Conservation (phyloP, 2,329 filamentous ascomycete species). For the Calonectria montana region DNA sequence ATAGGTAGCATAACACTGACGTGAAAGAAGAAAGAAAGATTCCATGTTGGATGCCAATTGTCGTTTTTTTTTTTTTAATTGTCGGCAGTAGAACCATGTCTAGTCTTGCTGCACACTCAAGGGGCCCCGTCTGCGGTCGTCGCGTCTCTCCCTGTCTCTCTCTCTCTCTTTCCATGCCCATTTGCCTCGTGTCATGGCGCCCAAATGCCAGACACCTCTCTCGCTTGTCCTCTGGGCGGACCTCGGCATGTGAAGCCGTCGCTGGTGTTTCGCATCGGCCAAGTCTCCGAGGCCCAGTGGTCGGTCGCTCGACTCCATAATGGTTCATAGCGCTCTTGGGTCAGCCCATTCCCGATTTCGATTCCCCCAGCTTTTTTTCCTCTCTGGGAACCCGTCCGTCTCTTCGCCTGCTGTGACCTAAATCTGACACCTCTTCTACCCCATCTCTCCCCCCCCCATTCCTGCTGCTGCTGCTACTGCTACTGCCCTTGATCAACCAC, state of each 20-base stretch:
- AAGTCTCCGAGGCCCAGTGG: conserved; percentile 35
- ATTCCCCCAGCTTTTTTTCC: conserved; percentile 9
- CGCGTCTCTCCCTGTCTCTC: not conserved
- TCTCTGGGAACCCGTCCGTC: not conserved
- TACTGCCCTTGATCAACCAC: not conserved
- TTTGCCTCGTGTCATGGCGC: not conserved
- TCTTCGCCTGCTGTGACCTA: conserved; percentile 3
- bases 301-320: not conserved
- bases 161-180: not conserved
- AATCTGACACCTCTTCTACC: conserved; percentile 3
- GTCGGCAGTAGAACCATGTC: not conserved
- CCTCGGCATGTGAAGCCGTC: conserved; percentile 45
- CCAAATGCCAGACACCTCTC: not conserved
- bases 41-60: not conserved
- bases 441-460: not conserved
- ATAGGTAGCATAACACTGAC: not conserved
- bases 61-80: not conserved
- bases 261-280: conserved; percentile 31
- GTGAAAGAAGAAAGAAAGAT: not conserved
- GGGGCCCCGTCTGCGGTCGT: not conserved
- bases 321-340: not conserved
- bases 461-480: not conserved
- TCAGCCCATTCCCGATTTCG: not conserved
- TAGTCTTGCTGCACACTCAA: not conserved
- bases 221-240: conserved; percentile 29